Conservation (phyloP, 1,284 basidiomycete genomes). For the Trichosporon coremiiforme region DNA sequence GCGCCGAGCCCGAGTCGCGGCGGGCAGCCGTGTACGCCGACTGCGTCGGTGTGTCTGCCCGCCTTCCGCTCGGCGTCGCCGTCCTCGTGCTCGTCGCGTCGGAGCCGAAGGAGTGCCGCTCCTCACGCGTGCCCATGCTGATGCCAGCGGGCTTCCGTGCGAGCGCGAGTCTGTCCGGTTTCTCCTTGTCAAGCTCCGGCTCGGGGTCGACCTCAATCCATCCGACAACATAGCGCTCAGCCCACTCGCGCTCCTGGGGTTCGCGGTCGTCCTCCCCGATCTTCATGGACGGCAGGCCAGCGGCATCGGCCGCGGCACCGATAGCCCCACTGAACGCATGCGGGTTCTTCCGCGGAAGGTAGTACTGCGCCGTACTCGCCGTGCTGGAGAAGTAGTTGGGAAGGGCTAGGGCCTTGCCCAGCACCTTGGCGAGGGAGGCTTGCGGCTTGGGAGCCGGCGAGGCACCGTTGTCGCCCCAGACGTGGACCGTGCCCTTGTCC, state of each 20-base stretch:
- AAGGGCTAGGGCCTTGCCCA: constrained; percentile 74
- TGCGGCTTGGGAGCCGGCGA: constrained; percentile 20
- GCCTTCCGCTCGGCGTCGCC: constrained; percentile 34
- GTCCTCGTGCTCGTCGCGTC: constrained; percentile 38
- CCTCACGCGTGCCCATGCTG: constrained; percentile 37
- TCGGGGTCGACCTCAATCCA: constrained; percentile 71
- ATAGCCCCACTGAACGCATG: constrained; percentile 50
- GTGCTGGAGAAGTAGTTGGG: constrained; percentile 92
- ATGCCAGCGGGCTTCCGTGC: constrained; percentile 19
- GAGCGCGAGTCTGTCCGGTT: constrained; percentile 16
- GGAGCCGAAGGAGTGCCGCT: constrained; percentile 35
- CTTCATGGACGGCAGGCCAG: constrained; percentile 39
- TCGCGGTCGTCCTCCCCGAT: constrained; percentile 57
- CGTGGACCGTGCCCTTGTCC: constrained; percentile 93
- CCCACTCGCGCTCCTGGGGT: constrained; percentile 63
- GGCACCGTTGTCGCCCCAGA: constrained; percentile 61
- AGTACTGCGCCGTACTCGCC: constrained; percentile 91
- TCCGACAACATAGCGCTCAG: constrained; percentile 79
- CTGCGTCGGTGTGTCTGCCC: constrained; percentile 30
- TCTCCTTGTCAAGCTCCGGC: constrained; percentile 43
- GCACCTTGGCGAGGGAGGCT: constrained; percentile 68
- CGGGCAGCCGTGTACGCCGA: neutral
- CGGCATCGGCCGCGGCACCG: constrained; percentile 55
- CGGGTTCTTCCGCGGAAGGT: constrained; percentile 66
- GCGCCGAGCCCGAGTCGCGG: constrained; percentile 16